Evolutionary conservation across 768 basidiomycete genomes (phyloP).

Genomic region (Suillus paluster): DNA sequence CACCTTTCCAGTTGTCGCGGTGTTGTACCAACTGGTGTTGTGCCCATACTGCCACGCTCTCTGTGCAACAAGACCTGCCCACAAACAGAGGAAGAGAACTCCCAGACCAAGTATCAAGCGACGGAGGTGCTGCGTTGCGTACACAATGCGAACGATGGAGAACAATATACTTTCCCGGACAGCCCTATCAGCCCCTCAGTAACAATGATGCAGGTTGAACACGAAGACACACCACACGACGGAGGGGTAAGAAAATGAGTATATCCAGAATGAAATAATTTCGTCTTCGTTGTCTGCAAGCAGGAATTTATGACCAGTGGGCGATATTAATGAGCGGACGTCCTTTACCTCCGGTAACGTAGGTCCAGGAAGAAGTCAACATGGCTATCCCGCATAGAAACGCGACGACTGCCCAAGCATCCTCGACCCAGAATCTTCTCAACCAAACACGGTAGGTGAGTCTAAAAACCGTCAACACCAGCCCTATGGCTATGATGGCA

Average conservation of each 20-base stretch:
- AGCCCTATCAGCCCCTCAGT: constrained; percentile 14
- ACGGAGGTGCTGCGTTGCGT: constrained; percentile 15
- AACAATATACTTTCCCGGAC: constrained; percentile 26
- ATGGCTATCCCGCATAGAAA: constrained; percentile 17
- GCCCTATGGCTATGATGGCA: constrained; percentile 8
- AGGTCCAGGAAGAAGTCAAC: constrained; percentile 15
- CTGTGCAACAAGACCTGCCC: constrained; percentile 7
- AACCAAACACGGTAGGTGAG: constrained; percentile 25
- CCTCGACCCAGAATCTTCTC: constrained; percentile 25
- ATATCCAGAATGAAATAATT: constrained; percentile 18
- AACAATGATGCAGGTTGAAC: not conserved
- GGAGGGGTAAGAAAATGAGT: constrained; percentile 15
- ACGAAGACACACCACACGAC: constrained; percentile 17
- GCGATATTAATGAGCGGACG: not conserved
- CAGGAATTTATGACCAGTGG: not conserved
- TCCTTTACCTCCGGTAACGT: constrained; percentile 11
- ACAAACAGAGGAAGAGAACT: constrained; percentile 14
- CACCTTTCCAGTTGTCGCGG: too few relatives aligned
- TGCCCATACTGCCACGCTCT: constrained; percentile 3
- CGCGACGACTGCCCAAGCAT: constrained; percentile 22
- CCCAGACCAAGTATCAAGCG: constrained; percentile 12
- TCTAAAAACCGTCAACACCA: constrained; percentile 20
- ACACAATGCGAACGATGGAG: constrained; percentile 24
- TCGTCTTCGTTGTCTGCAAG: not conserved
- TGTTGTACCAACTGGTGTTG: not conserved